Evolutionary conservation across 495 filamentous ascomycete species (phyloP), one percentile per base, ranked within the genome.

Genomic region (Acidiella bohemica): DNA sequence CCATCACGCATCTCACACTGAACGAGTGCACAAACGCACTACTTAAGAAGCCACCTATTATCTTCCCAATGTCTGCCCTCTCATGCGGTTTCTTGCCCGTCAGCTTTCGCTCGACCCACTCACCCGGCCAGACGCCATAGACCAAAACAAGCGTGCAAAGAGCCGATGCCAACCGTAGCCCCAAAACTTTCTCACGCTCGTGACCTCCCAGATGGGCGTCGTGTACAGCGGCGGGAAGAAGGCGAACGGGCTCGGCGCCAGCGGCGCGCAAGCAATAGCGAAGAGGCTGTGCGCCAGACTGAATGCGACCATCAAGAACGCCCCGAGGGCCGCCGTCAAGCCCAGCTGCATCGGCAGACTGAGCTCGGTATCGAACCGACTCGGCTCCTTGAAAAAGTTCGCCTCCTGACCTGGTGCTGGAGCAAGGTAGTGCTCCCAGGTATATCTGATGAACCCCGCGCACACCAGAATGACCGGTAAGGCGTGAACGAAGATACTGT

Each of bases 221-320:
- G 42, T 44, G 26, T 44, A 44, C 1, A 44, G 26, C 16, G 42
- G 42, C 4, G 42, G 42, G 35, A 44, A 44, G 35, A 44, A 44
- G 17, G 42, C 42, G 35, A 44, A 44, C 3, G 42, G 42, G 3
- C 24, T 31, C 2, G 42, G 42, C 18, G 42, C 32, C 11, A 44
- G 34, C 2, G 42, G 42, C 18, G 42, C 23, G 24, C 33, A 39
- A 14, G 39, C 13, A 20, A 44, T 44, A 20, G 42, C 42, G 35
- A 44, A 44, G 3, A 32, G n/a, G 26, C 32, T 37, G 20, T 44
- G 42, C 18, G 42, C 42, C 3, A 44, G 19, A 13, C 33, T 38
- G 42, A 44, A 44, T 3, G 42, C 42, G 2, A 44, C 24, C 42
- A 44, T 44, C 14, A 44, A 26, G 22, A 44, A 44, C 5, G 42